A percentile compares a stretch with the other conserved stretches of the same genome.
Evolutionary conservation across 495 filamentous ascomycete genomes (phyloP).

Genomic region (Friedmanniomyces simplex): DNA sequence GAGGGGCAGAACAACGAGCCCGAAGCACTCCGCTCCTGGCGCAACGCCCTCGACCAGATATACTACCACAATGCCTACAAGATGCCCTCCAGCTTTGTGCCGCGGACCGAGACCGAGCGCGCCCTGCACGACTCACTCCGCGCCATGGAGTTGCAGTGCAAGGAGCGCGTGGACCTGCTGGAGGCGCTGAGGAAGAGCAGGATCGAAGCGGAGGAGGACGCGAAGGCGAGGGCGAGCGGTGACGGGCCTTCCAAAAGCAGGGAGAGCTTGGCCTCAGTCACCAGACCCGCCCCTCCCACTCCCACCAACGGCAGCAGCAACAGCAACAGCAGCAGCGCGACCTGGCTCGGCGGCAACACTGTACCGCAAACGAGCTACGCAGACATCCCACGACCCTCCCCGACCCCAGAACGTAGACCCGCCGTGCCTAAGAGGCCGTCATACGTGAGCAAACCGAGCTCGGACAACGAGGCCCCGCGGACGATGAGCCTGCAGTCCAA

Average conservation of each 20-base stretch:
- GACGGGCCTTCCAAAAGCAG: conserved; percentile 18
- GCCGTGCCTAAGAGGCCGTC: conserved; percentile 28
- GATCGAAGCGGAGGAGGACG: conserved; percentile 43
- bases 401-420: conserved; percentile 46
- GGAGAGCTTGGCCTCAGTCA: conserved; percentile 5
- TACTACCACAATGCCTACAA: conserved; percentile 76
- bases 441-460: conserved; percentile 40
- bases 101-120: conserved; percentile 75
- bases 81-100: conserved; percentile 55
- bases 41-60: conserved; percentile 79
- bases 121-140: conserved; percentile 70
- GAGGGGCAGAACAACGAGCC: conserved; percentile 89
- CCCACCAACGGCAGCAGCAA: neutral
- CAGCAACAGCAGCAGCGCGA: neutral
- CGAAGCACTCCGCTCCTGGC: conserved; percentile 90
- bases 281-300: neutral
- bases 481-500: conserved; percentile 17
- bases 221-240: conserved; percentile 19
- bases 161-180: conserved; percentile 82
- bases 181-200: conserved; percentile 71
- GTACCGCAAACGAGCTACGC: conserved; percentile 68
- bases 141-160: conserved; percentile 82
- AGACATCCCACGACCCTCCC: conserved; percentile 57
- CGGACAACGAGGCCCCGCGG: conserved; percentile 31
- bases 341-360: conserved; percentile 54